Evolutionary conservation across 2,329 filamentous ascomycete species (phyloP).

Genomic region (Cordyceps farinosa): DNA sequence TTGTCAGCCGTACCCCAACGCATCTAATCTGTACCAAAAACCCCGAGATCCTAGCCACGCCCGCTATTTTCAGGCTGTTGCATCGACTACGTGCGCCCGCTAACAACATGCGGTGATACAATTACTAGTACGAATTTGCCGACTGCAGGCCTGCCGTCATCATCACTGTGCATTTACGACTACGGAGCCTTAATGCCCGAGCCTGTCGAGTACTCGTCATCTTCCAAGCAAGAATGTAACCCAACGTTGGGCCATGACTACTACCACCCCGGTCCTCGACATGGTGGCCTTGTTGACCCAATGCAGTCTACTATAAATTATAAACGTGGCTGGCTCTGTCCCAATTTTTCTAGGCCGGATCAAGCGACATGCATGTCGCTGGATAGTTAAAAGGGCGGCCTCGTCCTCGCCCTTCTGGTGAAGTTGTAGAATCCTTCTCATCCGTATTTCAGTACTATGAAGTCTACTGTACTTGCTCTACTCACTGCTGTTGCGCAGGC

Average conservation of each 20-base stretch:
- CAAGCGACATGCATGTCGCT: slow-evolving; percentile 5
- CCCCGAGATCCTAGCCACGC: not conserved
- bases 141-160: not conserved
- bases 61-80: not conserved
- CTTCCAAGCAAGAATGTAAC: slow-evolving; percentile 10
- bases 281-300: not conserved
- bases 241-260: not conserved
- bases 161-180: slow-evolving; percentile 6
- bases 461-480: not conserved
- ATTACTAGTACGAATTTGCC: not conserved
- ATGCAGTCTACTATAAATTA: not conserved
- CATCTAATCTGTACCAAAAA: not conserved
- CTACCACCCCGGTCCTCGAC: not conserved
- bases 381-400: slow-evolving; percentile 1
- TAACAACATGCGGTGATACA: not conserved
- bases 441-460: not conserved
- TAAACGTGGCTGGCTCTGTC: not conserved
- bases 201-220: not conserved
- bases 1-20: slow-evolving; percentile 5
- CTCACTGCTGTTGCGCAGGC: slow-evolving; percentile 3
- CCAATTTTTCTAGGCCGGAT: slow-evolving; percentile 1
- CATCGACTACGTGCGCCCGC: not conserved
- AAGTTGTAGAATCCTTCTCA: not conserved
- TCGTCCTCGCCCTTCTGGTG: not conserved
- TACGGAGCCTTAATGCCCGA: not conserved